These are phyloP conservation scores for Mycena rebaudengoi DNA, from an alignment of 768 basidiomycete genomes.

Conservation along the genomic window DNA sequence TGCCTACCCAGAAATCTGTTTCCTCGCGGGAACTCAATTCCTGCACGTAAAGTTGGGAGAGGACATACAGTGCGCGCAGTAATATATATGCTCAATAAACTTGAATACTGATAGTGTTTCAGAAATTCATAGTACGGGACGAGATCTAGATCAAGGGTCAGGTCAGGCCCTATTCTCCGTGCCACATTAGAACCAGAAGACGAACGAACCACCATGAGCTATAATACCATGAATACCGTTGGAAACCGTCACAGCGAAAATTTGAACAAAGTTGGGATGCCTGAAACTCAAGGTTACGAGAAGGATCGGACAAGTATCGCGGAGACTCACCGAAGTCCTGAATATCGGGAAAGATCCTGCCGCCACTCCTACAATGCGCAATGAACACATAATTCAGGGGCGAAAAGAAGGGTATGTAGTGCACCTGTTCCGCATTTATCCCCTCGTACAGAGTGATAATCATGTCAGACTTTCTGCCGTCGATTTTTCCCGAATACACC, in stretches of 20 bases:
- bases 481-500: not conserved
- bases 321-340: not conserved
- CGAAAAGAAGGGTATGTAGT: not conserved
- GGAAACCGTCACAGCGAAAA: not conserved
- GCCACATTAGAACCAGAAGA: not conserved
- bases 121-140: not conserved
- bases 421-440: not conserved
- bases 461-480: not conserved
- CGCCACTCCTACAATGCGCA: not conserved
- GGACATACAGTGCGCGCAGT: not conserved
- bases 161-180: no score
- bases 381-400: no score
- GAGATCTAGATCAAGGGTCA: not conserved
- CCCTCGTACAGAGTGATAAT: not conserved
- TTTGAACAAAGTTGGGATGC: not conserved
- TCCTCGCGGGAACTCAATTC: no score
- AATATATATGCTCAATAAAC: not conserved
- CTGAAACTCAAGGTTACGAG: not conserved
- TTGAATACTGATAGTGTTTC: not conserved
- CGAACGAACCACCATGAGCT: not conserved
- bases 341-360: not conserved
- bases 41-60: no score
- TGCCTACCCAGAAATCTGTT: no score
- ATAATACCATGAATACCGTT: not conserved
- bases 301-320: not conserved